Evolutionary conservation across 1,139 yeast species (phyloP).

Genomic region (Schizosaccharomyces versatilis): DNA sequence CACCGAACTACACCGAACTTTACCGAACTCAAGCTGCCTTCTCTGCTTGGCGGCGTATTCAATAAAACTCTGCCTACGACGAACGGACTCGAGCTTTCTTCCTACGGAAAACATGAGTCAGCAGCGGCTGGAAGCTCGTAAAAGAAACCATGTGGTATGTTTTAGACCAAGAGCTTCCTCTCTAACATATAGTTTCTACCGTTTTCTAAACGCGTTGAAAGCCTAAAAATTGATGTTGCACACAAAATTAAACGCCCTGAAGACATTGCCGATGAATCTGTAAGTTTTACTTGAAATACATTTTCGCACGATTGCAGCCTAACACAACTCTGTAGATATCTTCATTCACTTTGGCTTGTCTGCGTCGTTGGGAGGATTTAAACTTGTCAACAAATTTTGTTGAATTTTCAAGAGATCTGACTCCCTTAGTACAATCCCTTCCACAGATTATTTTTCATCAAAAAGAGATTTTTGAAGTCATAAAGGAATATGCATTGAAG

Average conservation of each 20-base stretch:
- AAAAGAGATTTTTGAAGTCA: constrained; percentile 31
- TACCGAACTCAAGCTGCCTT: too few relatives aligned
- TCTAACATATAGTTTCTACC: constrained; percentile 4
- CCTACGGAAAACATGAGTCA: background rate
- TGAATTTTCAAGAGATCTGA: constrained; percentile 36
- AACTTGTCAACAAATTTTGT: constrained; percentile 57
- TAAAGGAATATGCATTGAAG: constrained; percentile 28
- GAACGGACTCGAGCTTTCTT: background rate
- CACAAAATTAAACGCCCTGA: constrained; percentile 41
- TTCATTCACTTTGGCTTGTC: constrained; percentile 58
- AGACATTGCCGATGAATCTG: constrained; percentile 24
- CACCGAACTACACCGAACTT: too few relatives aligned
- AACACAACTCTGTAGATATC: constrained; percentile 9
- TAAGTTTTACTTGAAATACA: background rate
- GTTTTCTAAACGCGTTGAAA: constrained; percentile 46
- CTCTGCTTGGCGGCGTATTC: too few relatives aligned
- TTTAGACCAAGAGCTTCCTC: background rate
- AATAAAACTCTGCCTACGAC: too few relatives aligned
- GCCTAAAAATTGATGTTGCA: constrained; percentile 66
- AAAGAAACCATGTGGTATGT: background rate
- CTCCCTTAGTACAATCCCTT: constrained; percentile 38
- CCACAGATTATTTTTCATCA: constrained; percentile 68
- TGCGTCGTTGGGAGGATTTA: constrained; percentile 73
- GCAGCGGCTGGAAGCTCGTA: background rate
- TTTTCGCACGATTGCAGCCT: background rate